A percentile compares a stretch with the other conserved stretches of the same genome.
Conservation (phyloP, 1,139 yeast genomes). For the Sugiyamaella japonica region DNA sequence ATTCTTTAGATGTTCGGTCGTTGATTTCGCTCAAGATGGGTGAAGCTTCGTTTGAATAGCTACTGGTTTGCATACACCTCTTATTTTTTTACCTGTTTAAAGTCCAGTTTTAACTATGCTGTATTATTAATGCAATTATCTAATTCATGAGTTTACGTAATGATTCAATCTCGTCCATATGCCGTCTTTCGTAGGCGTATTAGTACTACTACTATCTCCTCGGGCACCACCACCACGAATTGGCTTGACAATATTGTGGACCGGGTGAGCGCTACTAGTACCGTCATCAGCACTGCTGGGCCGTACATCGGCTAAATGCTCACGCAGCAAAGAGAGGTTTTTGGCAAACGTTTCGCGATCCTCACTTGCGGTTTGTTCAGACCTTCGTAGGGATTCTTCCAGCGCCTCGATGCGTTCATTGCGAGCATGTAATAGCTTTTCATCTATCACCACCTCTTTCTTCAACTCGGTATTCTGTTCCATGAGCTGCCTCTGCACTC, state of each 20-base stretch:
- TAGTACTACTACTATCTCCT: conserved; percentile 20
- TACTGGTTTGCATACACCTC: conserved; percentile 1
- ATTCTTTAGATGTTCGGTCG: conserved; percentile 83
- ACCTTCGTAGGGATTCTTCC: conserved; percentile 53
- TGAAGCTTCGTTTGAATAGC: conserved; percentile 55
- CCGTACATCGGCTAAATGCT: conserved; percentile 41
- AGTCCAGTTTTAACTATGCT: conserved; percentile 3
- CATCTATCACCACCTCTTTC: conserved; percentile 53
- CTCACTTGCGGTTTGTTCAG: conserved; percentile 50
- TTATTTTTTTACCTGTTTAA: not conserved
- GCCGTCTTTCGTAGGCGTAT: conserved; percentile 12
- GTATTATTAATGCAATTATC: conserved; percentile 6
- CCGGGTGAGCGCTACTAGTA: not conserved
- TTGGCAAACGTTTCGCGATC: conserved; percentile 58
- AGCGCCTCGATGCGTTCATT: conserved; percentile 59
- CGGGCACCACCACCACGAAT: conserved; percentile 52
- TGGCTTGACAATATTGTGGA: conserved; percentile 59
- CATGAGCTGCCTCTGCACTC: conserved; percentile 46
- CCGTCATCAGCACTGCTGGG: not conserved
- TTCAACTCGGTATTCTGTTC: conserved; percentile 49
- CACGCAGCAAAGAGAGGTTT: conserved; percentile 48
- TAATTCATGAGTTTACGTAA: conserved; percentile 20
- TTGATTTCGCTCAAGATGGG: conserved; percentile 76
- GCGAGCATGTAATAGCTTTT: conserved; percentile 59
- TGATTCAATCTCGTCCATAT: conserved; percentile 24